A percentile compares a stretch with the other conserved stretches of the same genome.
Evolutionary conservation across 768 basidiomycete genomes (phyloP).

Genomic region (Amanita polypyramis): DNA sequence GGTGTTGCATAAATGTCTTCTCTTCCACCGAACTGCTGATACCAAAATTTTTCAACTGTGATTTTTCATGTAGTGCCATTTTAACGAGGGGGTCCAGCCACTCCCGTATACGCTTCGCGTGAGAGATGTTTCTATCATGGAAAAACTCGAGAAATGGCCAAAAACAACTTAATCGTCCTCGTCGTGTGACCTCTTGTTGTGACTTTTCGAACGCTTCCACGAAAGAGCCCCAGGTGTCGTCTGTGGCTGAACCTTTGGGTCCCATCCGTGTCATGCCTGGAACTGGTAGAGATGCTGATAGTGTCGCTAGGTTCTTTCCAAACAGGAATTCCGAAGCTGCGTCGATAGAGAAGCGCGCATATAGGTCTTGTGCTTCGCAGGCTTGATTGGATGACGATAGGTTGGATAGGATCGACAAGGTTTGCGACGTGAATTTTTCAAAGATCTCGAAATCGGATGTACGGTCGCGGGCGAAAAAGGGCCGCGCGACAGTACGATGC

Average conservation of each 20-base stretch:
- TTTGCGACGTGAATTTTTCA: constrained; percentile 40
- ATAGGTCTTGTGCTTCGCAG: constrained; percentile 61
- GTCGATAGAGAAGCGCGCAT: constrained; percentile 58
- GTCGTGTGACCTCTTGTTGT: constrained; percentile 38
- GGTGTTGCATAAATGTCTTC: constrained; percentile 57
- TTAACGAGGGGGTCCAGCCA: constrained; percentile 58
- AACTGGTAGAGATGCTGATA: constrained; percentile 42
- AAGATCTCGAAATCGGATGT: constrained; percentile 62
- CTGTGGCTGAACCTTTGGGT: constrained; percentile 49
- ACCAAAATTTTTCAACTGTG: constrained; percentile 24
- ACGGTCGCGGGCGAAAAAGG: constrained; percentile 68
- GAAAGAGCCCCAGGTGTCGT: constrained; percentile 54
- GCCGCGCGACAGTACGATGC: constrained; percentile 60
- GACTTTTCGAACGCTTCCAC: constrained; percentile 47
- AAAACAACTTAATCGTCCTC: constrained; percentile 40
- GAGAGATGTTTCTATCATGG: constrained; percentile 38
- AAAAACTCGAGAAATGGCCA: constrained; percentile 58
- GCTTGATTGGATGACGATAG: constrained; percentile 27
- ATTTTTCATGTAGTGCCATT: constrained; percentile 38
- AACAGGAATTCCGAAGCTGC: constrained; percentile 68
- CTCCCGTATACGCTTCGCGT: constrained; percentile 39
- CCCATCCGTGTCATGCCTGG: constrained; percentile 35
- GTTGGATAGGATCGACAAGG: constrained; percentile 37
- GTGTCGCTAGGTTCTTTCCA: constrained; percentile 51
- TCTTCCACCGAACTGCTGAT: constrained; percentile 31